Percentiles rank a stretch among this genome's conserved stretches.
phyloP scores from a whole-genome alignment of 352 stramenopile species.

The Globisporangium takayamanum region DNA sequence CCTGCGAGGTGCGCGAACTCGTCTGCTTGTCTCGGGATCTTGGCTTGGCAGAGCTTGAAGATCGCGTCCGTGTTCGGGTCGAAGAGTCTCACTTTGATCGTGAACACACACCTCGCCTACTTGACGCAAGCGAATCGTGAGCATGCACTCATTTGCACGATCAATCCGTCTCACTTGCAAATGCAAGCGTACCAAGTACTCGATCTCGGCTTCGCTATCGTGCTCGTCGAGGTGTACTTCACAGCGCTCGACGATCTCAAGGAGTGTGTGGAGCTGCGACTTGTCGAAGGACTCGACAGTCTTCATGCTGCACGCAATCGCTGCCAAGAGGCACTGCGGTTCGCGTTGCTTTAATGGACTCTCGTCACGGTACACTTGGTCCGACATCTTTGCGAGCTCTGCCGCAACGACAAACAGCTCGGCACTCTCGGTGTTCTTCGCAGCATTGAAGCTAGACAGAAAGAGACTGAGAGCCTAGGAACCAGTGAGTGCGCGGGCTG shows the following conservation, averaged over 20 bases:
- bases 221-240: conserved; percentile 18
- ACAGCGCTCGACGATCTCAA: conserved; percentile 37
- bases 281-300: conserved; percentile 43
- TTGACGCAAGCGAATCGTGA: conserved; percentile 1
- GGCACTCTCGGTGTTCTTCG: conserved; percentile 41
- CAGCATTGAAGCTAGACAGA: conserved; percentile 53
- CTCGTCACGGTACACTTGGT: conserved; percentile 28
- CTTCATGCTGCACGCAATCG: conserved; percentile 47
- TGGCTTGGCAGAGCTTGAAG: conserved; percentile 42
- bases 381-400: conserved; percentile 40
- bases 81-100: conserved; percentile 52
- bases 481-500: not conserved
- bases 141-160: not conserved
- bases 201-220: conserved; percentile 1
- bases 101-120: conserved; percentile 41
- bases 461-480: not conserved
- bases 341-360: conserved; percentile 31
- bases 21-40: conserved; percentile 18
- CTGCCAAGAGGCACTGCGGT: conserved; percentile 46
- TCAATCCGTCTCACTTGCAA: not conserved
- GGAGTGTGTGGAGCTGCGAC: conserved; percentile 23
- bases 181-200: conserved; percentile 15
- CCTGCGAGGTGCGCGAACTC: conserved; percentile 55
- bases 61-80: conserved; percentile 49
- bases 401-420: conserved; percentile 53